phyloP scores from a whole-genome alignment of 768 basidiomycete species.

The Chalciporus sphaerocephalus region DNA sequence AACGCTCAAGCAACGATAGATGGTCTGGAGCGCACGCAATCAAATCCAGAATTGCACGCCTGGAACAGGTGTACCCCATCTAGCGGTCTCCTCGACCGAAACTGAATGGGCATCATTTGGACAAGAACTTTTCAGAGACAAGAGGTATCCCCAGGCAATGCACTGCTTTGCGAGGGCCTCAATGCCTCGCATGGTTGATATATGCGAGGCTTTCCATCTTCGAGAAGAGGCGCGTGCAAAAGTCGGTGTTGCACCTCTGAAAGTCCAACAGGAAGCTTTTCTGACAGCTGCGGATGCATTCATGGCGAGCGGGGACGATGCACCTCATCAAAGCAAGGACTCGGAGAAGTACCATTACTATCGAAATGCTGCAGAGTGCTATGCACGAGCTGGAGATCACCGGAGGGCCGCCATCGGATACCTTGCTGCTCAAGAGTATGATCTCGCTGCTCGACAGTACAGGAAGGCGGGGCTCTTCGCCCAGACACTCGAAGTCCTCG shows the following conservation, averaged over 20 bases:
- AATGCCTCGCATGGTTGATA: slow-evolving; percentile 37
- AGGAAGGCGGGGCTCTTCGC: slow-evolving; percentile 49
- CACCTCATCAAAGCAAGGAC: slow-evolving; percentile 15
- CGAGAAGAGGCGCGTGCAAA: slow-evolving; percentile 45
- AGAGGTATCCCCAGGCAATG: slow-evolving; percentile 48
- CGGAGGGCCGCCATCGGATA: slow-evolving; percentile 44
- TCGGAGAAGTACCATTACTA: slow-evolving; percentile 36
- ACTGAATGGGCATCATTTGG: slow-evolving; percentile 46
- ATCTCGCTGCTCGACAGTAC: slow-evolving; percentile 43
- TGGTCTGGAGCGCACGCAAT: slow-evolving; percentile 45
- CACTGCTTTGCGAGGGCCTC: slow-evolving; percentile 50
- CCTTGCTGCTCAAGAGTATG: slow-evolving; percentile 39
- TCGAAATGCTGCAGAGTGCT: slow-evolving; percentile 45
- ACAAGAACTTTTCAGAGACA: slow-evolving; percentile 35
- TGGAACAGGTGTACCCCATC: slow-evolving; percentile 44
- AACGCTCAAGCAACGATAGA: slow-evolving; percentile 29
- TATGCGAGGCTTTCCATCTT: slow-evolving; percentile 51
- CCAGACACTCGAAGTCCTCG: slow-evolving; percentile 47
- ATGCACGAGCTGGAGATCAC: slow-evolving; percentile 37
- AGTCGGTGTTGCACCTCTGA: slow-evolving; percentile 23
- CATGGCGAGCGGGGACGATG: slow-evolving; percentile 34
- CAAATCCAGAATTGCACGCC: slow-evolving; percentile 49
- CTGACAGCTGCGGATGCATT: slow-evolving; percentile 49
- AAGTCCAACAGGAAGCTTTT: slow-evolving; percentile 36
- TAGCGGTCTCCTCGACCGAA: slow-evolving; percentile 50